A percentile compares a stretch with the other conserved stretches of the same genome.
Conservation (phyloP, 1,139 yeast genomes). For the Zygosaccharomyces sapae region DNA sequence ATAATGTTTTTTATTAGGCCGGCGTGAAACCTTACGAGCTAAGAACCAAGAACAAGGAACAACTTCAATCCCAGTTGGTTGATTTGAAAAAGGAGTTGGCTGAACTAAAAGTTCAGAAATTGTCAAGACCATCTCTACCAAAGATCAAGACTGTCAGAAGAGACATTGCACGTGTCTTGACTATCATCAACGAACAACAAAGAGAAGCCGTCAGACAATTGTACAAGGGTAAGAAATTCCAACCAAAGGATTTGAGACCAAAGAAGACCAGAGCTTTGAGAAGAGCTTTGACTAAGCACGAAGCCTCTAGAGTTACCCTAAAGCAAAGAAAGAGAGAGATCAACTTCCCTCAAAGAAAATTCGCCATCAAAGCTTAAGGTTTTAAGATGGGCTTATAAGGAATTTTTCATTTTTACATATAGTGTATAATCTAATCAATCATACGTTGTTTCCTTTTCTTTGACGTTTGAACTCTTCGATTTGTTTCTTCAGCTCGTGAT, state of each 20-base stretch:
- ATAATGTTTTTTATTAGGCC: slow-evolving; percentile 47
- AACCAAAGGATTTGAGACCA: slow-evolving; percentile 98
- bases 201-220: slow-evolving; percentile 93
- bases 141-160: slow-evolving; percentile 95
- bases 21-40: slow-evolving; percentile 94
- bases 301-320: slow-evolving; percentile 75
- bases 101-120: slow-evolving; percentile 92
- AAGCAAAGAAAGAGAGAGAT: slow-evolving; percentile 88
- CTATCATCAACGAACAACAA: slow-evolving; percentile 94
- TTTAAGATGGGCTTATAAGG: slow-evolving; percentile 1
- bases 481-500: slow-evolving; percentile 57
- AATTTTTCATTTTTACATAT: slow-evolving; percentile 7
- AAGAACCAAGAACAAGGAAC: slow-evolving; percentile 96
- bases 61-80: slow-evolving; percentile 89
- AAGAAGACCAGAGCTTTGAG: slow-evolving; percentile 99
- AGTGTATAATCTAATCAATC: slow-evolving; percentile 17
- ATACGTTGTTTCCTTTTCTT: slow-evolving; percentile 31
- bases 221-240: slow-evolving; percentile 94
- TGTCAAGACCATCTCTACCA: slow-evolving; percentile 88
- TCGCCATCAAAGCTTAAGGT: slow-evolving; percentile 93
- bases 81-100: slow-evolving; percentile 98
- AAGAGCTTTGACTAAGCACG: slow-evolving; percentile 89
- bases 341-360: slow-evolving; percentile 98
- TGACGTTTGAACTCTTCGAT: slow-evolving; percentile 56
- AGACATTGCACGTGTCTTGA: slow-evolving; percentile 97